Conservation (phyloP, 345 rosid species). For the rapeseed (Brassica napus) region Da-Ae NC_063444.1:1742001-1742500, state of each 20-base stretch:
- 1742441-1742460: too few relatives aligned
- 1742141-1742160: not conserved
- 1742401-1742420: not conserved
- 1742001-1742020: too few relatives aligned
- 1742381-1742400: not conserved
- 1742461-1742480: too few relatives aligned
- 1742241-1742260: not conserved
- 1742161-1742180: not conserved
- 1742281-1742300: not conserved
- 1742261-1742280: constrained; percentile 32
- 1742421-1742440: too few relatives aligned
- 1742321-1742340: not conserved
- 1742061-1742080: too few relatives aligned
- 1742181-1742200: not conserved
- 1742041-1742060: too few relatives aligned
- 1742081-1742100: too few relatives aligned
- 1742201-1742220: not conserved
- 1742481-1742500: too few relatives aligned
- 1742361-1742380: not conserved
- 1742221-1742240: constrained; percentile 1
- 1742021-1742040: too few relatives aligned
- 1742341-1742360: constrained; percentile 1
- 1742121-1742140: not conserved
- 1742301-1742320: not conserved
- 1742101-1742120: not conserved